phyloP scores from a whole-genome alignment of 2,329 filamentous ascomycete genomes.

The Sporothrix brunneoviolacea region DNA sequence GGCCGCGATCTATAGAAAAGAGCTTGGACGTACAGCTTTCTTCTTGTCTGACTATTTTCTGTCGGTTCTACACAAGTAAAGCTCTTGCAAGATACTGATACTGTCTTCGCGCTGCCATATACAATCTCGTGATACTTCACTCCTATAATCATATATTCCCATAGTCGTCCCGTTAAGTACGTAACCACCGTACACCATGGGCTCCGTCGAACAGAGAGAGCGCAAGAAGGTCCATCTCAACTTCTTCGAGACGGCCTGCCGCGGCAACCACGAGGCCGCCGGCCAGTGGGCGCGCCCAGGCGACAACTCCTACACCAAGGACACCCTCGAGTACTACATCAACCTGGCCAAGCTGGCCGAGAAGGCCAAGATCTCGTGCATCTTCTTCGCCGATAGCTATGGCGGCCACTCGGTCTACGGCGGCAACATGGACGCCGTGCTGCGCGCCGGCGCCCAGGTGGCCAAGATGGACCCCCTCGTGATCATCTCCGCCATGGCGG shows the following conservation, averaged over 20 bases:
- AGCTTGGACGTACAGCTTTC: no score
- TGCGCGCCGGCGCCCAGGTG: background rate
- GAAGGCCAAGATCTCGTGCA: slow-evolving; percentile 6
- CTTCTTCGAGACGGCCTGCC: slow-evolving; percentile 8
- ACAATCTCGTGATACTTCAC: no score
- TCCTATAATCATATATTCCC: no score
- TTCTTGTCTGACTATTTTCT: no score
- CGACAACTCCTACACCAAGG: slow-evolving; percentile 8
- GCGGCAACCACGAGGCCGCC: background rate
- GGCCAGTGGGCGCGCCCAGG: slow-evolving; percentile 10
- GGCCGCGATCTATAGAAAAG: no score
- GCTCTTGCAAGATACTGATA: no score
- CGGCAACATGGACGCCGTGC: slow-evolving; percentile 3
- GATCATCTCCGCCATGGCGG: slow-evolving; percentile 16
- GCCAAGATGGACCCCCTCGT: slow-evolving; percentile 8
- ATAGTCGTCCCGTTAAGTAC: no score
- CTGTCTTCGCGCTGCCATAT: no score
- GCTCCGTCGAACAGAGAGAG: background rate
- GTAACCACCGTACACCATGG: no score
- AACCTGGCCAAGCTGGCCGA: slow-evolving; percentile 12
- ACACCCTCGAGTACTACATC: slow-evolving; percentile 11
- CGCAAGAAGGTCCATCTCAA: slow-evolving; percentile 21
- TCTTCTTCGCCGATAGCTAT: slow-evolving; percentile 14
- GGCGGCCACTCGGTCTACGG: slow-evolving; percentile 5
- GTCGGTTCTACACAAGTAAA: no score